Evolutionary conservation across 2,329 filamentous ascomycete genomes (phyloP), one percentile per base, ranked within the genome.

Genomic region (Chaetomium olivaceum): DNA sequence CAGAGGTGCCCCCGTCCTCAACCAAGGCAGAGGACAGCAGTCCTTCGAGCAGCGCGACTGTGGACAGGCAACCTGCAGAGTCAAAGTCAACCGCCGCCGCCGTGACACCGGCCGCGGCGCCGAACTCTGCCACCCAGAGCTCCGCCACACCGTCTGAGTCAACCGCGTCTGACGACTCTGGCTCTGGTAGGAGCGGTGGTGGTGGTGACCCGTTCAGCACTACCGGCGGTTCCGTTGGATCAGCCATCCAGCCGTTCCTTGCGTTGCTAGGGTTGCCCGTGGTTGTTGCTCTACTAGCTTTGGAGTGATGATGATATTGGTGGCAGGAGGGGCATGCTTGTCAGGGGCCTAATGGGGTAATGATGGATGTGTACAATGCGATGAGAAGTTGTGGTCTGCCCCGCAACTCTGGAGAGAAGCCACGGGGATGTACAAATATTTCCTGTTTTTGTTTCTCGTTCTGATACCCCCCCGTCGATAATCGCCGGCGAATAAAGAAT

Each of bases 161-260:
- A 11, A 36, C 52, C 25, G 59, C 61, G 55, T 50, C 69, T 9
- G 67, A 23, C 4, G 19, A 66, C 48, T 63, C 65, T 4, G 73
- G 69, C 16, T 57, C 58, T 5, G n/a, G 12, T 33, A 11, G 31
- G 6, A 4, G n/a, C 6, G n/a, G 19, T 14, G 58, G 43, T 16
- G 71, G 74, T 56, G 72, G 72, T 50, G 69, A 72, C 29, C 74
- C 74, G 0, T 76, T 75, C 58, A 71, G 62, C n/a, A 58, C 63
- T n/a, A 19, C 51, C 51, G 63, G 70, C 14, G 69, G 67, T 62
- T 64, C 56, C 8, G 67, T 61, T 1, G 65, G 50, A 3, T 64
- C 58, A 1, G 51, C 57, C 14, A 29, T 36, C 5, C 27, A 25
- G 62, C 54, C 58, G 8, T 19, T 54, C 1, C 9, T 63, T n/a